These are phyloP conservation scores for Amaranthus tricolor DNA, from an alignment of 179 eudicot genomes.

Conservation along the genomic window DNA sequence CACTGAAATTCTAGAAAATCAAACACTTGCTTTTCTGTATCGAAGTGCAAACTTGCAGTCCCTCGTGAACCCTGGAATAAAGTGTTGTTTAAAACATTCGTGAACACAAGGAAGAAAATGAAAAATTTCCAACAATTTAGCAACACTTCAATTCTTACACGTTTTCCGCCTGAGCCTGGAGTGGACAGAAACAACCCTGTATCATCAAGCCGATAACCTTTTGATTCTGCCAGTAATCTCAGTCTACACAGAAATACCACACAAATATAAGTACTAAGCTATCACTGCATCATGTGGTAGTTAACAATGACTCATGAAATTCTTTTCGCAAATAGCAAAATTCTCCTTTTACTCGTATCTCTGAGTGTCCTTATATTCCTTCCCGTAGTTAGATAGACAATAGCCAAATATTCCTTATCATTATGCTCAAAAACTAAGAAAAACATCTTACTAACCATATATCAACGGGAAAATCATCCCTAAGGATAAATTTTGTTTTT, in stretches of 20 bases:
- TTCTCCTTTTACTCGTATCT: too few species aligned
- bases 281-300: neutral
- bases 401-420: too few species aligned
- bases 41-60: slow-evolving; percentile 60
- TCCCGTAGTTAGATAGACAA: too few species aligned
- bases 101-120: neutral
- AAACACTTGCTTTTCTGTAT: slow-evolving; percentile 77
- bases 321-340: neutral
- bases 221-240: slow-evolving; percentile 79
- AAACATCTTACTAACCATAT: neutral
- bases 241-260: slow-evolving; percentile 43
- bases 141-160: slow-evolving; percentile 38
- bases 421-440: neutral
- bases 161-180: slow-evolving; percentile 59
- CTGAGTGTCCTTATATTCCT: too few species aligned
- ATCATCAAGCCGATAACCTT: slow-evolving; percentile 88
- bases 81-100: neutral
- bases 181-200: slow-evolving; percentile 83
- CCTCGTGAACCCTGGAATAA: slow-evolving; percentile 58
- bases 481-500: neutral
- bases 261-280: neutral
- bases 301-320: neutral
- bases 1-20: slow-evolving; percentile 84
- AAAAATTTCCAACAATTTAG: neutral
- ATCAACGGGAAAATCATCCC: neutral